Base-by-base conservation (phyloP, 257 asterid species). In the Salvia hispanica region DNA sequence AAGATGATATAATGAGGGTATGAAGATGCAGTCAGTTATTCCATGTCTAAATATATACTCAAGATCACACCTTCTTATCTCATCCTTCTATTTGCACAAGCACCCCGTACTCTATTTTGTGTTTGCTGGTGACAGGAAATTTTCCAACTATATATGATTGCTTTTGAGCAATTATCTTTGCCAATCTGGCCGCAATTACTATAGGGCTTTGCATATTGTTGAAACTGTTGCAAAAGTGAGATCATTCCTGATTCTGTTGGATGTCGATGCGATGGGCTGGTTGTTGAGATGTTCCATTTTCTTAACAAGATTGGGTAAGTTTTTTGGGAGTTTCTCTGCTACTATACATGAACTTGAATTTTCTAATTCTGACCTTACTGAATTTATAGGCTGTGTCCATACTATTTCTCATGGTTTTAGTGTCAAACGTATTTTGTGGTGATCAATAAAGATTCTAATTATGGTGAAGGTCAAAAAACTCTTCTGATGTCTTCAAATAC, bases 271-370 rank as follows among this genome's bases (percentile, higher is more conserved):
- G 80, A 78, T 6, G 72, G 12, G 3, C 47, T 78, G 69, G 63
- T 79, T 61, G 70, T 70, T 43, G 75, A 83, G 73, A 79, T 84
- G 84, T 82, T 87, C 71, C 76, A 52, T 60, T 79, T 85, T 53
- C 82, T 81, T 10, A 69, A 55, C 70, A 71, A 37, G 67, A 79
- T 81, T 64, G 74, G 79, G 95, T 87, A 81, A 73, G 60, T 72
- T 51, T 39, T 18, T 40, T 6, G 45, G 50, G 58, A 51, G 13
- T 57, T 55, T 39, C 5, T 37, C n/a, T 46, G 43, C 64, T 61
- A 12, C 48, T 40, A 46, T 53, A n/a, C 37, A 54, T 44, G 7
- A 58, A 40, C 37, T 62, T 15, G 12, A 4, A 46, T 62, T 68
- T 14, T 60, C n/a, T 7, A 9, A 7, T 37, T 9, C 4, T 52